These are phyloP conservation scores for Cyberlindnera maritima DNA, from an alignment of 805 yeast genomes.

Conservation along the genomic window DNA sequence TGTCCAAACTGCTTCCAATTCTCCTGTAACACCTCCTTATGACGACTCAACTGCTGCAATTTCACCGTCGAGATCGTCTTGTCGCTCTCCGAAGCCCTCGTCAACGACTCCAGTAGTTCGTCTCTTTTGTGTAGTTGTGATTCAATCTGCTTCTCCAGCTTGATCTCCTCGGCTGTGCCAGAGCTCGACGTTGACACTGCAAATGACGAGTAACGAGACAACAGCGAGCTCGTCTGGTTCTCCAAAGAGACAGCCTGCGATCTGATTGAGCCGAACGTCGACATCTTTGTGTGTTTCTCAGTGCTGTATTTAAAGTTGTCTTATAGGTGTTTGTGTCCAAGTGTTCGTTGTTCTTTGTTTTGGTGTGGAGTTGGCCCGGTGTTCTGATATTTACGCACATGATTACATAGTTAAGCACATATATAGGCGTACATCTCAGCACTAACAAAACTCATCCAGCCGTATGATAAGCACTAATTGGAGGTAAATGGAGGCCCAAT, in stretches of 20 bases:
- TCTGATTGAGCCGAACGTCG: slow-evolving; percentile 64
- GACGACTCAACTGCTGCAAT: slow-evolving; percentile 78
- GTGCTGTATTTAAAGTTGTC: too few relatives aligned
- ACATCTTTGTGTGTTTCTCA: slow-evolving; percentile 23
- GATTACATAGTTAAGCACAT: too few relatives aligned
- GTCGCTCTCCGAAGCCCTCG: slow-evolving; percentile 54
- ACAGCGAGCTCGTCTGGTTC: slow-evolving; percentile 55
- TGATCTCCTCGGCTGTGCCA: slow-evolving; percentile 46
- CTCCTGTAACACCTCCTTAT: slow-evolving; percentile 70
- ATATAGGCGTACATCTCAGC: slow-evolving; percentile 15
- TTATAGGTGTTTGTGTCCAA: not conserved
- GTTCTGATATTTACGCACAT: slow-evolving; percentile 2
- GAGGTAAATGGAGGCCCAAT: slow-evolving; percentile 30
- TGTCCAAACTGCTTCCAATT: slow-evolving; percentile 62
- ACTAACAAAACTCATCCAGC: slow-evolving; percentile 6
- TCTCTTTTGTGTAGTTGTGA: slow-evolving; percentile 50
- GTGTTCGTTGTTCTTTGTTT: not conserved
- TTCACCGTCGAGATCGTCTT: slow-evolving; percentile 65
- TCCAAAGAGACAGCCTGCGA: slow-evolving; percentile 69
- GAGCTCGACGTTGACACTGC: slow-evolving; percentile 49
- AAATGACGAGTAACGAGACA: slow-evolving; percentile 53
- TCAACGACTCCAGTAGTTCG: slow-evolving; percentile 48
- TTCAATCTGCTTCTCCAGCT: slow-evolving; percentile 48
- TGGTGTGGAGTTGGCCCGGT: not conserved
- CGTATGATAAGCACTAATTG: slow-evolving; percentile 1